Evolutionary conservation across 2,329 filamentous ascomycete genomes (phyloP), one percentile per base, ranked within the genome.

Genomic region (Cadophora sp.): DNA sequence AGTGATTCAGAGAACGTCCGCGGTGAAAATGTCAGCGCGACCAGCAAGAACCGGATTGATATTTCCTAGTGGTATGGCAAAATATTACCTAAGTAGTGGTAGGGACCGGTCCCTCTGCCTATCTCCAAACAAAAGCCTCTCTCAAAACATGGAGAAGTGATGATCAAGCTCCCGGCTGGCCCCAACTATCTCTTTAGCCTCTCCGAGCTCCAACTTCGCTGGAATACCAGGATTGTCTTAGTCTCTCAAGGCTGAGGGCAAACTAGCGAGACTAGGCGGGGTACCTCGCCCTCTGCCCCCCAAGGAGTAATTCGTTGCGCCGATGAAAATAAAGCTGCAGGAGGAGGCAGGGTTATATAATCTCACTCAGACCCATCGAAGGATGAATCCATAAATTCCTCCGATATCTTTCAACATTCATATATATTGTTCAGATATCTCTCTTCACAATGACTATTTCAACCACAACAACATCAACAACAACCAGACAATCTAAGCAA

Each of bases 331-430:
- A 60, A 63, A 68, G 51, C 43, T 59, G 63, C 51, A 68, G 70
- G 65, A 69, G 48, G 60, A 58, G 59, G 62, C 68, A 72, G 68
- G 71, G 70, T 74, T 74, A 74, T 71, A 70, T 74, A 64, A 73
- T 73, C 71, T 74, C 67, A 73, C 67, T 68, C 61, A 59, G 58
- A 64, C 56, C 71, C 70, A 61, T 47, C 36, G 62, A 66, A 71
- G 69, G 72, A 70, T 68, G 63, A 36, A 55, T 53, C 55, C 60
- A 48, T 55, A 59, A 64, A 60, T 59, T 58, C 59, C 66, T 50
- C 62, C 51, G 27, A 58, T 59, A 64, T 65, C 64, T 56, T 64
- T 66, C 55, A 55, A 68, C 45, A 64, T 47, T 27, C 59, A 48
- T 63, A 53, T 60, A 61, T 27, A 67, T 39, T 66, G 61, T 68